A percentile compares a stretch with the other conserved stretches of the same genome.
Conservation (phyloP, 2,329 filamentous ascomycete genomes). For the Aspergillus sp. region DNA sequence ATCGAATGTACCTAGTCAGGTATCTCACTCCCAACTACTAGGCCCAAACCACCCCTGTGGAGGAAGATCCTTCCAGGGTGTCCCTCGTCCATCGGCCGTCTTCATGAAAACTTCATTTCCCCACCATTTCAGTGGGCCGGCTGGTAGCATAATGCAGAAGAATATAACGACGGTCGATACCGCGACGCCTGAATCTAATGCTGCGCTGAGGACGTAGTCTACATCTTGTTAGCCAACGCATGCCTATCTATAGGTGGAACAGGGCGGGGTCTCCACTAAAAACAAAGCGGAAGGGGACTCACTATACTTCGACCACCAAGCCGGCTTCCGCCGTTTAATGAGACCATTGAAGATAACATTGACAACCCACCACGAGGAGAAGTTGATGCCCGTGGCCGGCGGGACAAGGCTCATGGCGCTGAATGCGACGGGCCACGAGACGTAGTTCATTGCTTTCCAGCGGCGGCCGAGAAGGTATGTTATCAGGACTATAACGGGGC, state of each 20-base stretch:
- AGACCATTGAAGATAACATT: slow-evolving; percentile 50
- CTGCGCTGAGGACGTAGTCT: slow-evolving; percentile 47
- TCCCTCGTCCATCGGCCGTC: slow-evolving; percentile 45
- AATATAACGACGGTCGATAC: slow-evolving; percentile 46
- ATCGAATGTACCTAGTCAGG: not conserved
- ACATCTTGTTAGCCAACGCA: slow-evolving; percentile 7
- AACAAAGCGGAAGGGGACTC: slow-evolving; percentile 3
- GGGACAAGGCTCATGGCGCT: slow-evolving; percentile 65
- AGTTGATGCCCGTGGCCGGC: slow-evolving; percentile 68
- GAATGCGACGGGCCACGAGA: slow-evolving; percentile 68
- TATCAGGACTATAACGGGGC: slow-evolving; percentile 60
- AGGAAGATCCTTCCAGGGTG: slow-evolving; percentile 32
- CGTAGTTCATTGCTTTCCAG: slow-evolving; percentile 62
- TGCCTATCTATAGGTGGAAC: not conserved
- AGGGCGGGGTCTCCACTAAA: not conserved
- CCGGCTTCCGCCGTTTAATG: slow-evolving; percentile 42
- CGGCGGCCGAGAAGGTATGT: slow-evolving; percentile 61
- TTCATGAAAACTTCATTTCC: slow-evolving; percentile 39
- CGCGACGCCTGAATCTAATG: slow-evolving; percentile 44
- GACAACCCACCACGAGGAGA: slow-evolving; percentile 64
- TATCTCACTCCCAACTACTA: slow-evolving; percentile 26
- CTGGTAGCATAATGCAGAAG: slow-evolving; percentile 45
- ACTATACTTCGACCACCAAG: slow-evolving; percentile 53
- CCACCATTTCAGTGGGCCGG: slow-evolving; percentile 42
- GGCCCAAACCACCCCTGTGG: slow-evolving; percentile 32